Evolutionary conservation across 768 basidiomycete species (phyloP), one percentile per base, ranked within the genome.

Genomic region (Vararia minispora): DNA sequence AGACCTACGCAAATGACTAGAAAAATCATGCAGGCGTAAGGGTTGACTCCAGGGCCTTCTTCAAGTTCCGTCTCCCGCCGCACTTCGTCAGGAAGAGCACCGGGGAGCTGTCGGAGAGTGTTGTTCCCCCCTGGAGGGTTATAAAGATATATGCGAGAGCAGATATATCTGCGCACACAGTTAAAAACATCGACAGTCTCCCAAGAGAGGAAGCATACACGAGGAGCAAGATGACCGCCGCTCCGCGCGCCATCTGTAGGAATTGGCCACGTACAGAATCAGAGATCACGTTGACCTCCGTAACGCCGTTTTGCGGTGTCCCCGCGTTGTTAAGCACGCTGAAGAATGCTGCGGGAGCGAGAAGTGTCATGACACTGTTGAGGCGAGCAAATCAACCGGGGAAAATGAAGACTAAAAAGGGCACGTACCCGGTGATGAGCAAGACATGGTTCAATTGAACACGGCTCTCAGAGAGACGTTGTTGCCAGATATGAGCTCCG

Each of bases 101-200:
- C 57, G 3, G 66, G 61, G 23, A 61, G 59, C 5, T 60, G 51
- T 8, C 50, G 48, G 13, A 72, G 57, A 16, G 59, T 61, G 40
- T 72, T 67, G 21, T 65, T 63, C 2, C 74, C 64, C 5, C 79
- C 79, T 0, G 81, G 81, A 3, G 81, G 80, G 49, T 82, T 69
- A 55, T 79, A 74, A 26, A 82, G 55, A 58, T 72, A 86, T 20
- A 85, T 63, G 9, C 81, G 71, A 9, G 81, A 82, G n/a, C n/a
- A n/a, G n/a, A n/a, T n/a, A n/a, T n/a, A n/a, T n/a, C n/a, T n/a
- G n/a, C n/a, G n/a, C n/a, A n/a, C n/a, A n/a, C n/a, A n/a, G n/a
- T n/a, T n/a, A n/a, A n/a, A n/a, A n/a, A n/a, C n/a, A n/a, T n/a
- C n/a, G n/a, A n/a, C n/a, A n/a, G n/a, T n/a, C n/a, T n/a, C n/a